Conservation (phyloP, 768 basidiomycete genomes). For the Boletus rubroflammeus region DNA sequence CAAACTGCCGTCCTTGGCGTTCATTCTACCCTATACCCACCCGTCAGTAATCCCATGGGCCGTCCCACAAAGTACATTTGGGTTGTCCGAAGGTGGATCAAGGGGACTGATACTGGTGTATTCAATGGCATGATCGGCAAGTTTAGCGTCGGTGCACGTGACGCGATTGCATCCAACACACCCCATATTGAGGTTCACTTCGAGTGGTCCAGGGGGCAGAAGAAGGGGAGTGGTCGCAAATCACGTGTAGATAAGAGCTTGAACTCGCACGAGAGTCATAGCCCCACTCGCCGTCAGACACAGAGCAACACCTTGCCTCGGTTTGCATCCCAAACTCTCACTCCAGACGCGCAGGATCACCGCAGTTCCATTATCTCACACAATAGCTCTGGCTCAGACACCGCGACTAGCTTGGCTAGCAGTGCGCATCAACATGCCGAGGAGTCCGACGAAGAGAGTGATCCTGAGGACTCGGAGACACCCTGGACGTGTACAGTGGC, state of each 20-base stretch:
- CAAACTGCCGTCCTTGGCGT: constrained; percentile 61
- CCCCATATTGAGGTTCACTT: constrained; percentile 67
- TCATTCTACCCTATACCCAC: constrained; percentile 59
- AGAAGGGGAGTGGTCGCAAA: constrained; percentile 22
- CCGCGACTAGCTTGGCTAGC: constrained; percentile 24
- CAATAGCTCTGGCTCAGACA: constrained; percentile 36
- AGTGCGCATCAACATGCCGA: constrained; percentile 21
- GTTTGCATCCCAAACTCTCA: constrained; percentile 7
- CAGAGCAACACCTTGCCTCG: constrained; percentile 5
- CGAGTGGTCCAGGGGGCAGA: constrained; percentile 62
- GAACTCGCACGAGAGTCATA: constrained; percentile 7
- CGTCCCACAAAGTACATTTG: constrained; percentile 61
- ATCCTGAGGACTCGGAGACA: constrained; percentile 94
- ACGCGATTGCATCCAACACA: constrained; percentile 7
- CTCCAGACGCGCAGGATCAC: constrained; percentile 17
- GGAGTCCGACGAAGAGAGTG: constrained; percentile 76
- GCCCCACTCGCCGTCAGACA: constrained; percentile 13
- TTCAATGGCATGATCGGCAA: constrained; percentile 44
- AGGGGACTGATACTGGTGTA: constrained; percentile 46
- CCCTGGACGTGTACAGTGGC: constrained; percentile 91
- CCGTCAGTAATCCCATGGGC: constrained; percentile 35
- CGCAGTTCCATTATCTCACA: constrained; percentile 41
- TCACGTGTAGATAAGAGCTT: constrained; percentile 17
- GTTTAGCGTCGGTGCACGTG: constrained; percentile 30
- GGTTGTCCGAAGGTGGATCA: constrained; percentile 74